A percentile compares a stretch with the other conserved stretches of the same genome.
These are phyloP conservation scores for Fusarium sp. DNA, from an alignment of 2,329 filamentous ascomycete species.

Conservation along the genomic window DNA sequence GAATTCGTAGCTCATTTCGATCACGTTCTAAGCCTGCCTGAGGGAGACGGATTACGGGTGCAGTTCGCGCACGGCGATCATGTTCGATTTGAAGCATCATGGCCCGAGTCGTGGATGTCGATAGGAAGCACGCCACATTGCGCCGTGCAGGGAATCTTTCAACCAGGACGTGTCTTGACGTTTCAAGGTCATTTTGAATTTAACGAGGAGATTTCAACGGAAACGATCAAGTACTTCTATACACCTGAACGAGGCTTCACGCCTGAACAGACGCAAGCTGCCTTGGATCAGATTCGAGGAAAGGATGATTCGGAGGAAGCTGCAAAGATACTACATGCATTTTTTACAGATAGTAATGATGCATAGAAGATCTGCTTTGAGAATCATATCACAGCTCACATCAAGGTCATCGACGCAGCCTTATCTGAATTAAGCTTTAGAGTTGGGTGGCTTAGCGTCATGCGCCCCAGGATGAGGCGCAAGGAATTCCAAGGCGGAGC, in stretches of 20 bases:
- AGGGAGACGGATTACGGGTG: background rate
- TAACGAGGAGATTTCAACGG: background rate
- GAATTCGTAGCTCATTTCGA: background rate
- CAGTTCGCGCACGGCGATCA: background rate
- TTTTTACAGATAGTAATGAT: background rate
- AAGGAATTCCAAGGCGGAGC: background rate
- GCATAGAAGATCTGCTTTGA: too few relatives aligned
- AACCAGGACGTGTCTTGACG: background rate
- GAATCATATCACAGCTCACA: background rate
- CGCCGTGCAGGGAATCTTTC: background rate
- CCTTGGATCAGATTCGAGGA: background rate
- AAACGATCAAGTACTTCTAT: background rate
- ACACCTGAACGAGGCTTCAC: background rate
- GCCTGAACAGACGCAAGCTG: background rate
- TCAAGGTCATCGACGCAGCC: background rate
- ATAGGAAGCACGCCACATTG: background rate
- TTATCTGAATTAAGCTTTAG: background rate
- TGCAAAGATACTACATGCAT: background rate
- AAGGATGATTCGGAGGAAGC: background rate
- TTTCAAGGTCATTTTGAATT: background rate
- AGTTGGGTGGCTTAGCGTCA: constrained; percentile 10
- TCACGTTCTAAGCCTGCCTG: background rate
- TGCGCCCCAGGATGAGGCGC: constrained; percentile 6
- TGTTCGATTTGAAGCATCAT: background rate
- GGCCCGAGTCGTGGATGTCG: background rate